These are phyloP conservation scores for Hypoxylon fuscum DNA, from an alignment of 495 filamentous ascomycete genomes.

Conservation along the genomic window DNA sequence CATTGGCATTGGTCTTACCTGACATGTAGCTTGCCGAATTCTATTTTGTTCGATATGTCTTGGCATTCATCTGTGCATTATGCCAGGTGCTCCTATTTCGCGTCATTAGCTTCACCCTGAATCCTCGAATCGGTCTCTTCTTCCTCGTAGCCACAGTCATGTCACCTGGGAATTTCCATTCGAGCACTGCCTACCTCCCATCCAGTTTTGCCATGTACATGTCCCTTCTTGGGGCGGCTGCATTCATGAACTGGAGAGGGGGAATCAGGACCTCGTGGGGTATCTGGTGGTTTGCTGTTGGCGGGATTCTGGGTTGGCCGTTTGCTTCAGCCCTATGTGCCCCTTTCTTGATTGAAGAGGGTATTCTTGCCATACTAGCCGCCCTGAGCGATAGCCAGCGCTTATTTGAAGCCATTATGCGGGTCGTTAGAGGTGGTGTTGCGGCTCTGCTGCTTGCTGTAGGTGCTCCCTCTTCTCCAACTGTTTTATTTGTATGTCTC, in stretches of 20 bases:
- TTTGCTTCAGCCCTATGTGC: constrained; percentile 84
- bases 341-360: constrained; percentile 84
- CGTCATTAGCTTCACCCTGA: constrained; percentile 75
- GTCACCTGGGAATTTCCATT: constrained; percentile 93
- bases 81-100: constrained; percentile 84
- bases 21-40: constrained; percentile 73
- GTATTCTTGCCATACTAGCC: constrained; percentile 61
- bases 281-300: constrained; percentile 92
- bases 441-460: constrained; percentile 75
- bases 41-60: constrained; percentile 79
- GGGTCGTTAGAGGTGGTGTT: constrained; percentile 72
- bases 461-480: constrained; percentile 47
- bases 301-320: constrained; percentile 91
- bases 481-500: constrained; percentile 4
- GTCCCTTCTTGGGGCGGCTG: constrained; percentile 82
- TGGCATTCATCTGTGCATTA: constrained; percentile 79
- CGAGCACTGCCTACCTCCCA: constrained; percentile 85
- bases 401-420: constrained; percentile 61
- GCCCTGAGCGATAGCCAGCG: constrained; percentile 63
- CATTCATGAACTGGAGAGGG: constrained; percentile 86
- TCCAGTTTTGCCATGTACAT: constrained; percentile 98
- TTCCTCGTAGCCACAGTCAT: constrained; percentile 79
- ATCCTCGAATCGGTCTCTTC: constrained; percentile 80
- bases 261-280: constrained; percentile 80
- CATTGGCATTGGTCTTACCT: constrained; percentile 22